Evolutionary conservation across 2,329 filamentous ascomycete genomes (phyloP).

Genomic region (Microdochium paspali): DNA sequence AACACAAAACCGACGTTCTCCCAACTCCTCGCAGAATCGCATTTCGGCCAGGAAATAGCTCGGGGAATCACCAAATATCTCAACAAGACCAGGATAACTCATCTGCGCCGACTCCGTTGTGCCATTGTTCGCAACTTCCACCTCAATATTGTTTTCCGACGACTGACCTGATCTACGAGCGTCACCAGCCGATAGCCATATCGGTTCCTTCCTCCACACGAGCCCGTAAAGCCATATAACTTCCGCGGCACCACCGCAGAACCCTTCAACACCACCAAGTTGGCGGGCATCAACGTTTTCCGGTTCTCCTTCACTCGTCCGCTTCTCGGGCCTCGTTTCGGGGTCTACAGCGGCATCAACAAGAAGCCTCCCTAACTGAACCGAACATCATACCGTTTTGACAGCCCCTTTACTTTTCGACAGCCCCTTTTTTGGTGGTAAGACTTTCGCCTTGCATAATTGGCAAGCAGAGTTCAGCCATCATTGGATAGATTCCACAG

Average conservation of each 20-base stretch:
- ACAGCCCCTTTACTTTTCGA: conserved; percentile 9
- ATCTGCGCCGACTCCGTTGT: too few species aligned
- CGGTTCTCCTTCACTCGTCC: conserved; percentile 71
- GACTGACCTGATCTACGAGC: neutral
- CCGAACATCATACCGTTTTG: conserved; percentile 20
- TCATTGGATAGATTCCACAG: neutral
- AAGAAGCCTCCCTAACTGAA: conserved; percentile 94
- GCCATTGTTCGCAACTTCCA: too few species aligned
- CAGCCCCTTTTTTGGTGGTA: conserved; percentile 4
- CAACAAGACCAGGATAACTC: too few species aligned
- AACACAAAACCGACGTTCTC: too few species aligned
- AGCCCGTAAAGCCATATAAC: neutral
- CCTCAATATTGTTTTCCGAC: neutral
- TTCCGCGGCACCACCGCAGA: neutral
- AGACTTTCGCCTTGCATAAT: conserved; percentile 1
- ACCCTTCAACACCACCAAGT: conserved; percentile 64
- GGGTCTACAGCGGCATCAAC: conserved; percentile 94
- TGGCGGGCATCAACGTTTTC: conserved; percentile 73
- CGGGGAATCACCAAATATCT: too few species aligned
- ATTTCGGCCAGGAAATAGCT: too few species aligned
- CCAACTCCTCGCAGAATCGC: too few species aligned
- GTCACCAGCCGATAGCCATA: neutral
- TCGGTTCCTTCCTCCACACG: neutral
- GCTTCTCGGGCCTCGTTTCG: conserved; percentile 84
- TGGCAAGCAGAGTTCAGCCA: neutral